Evolutionary conservation across 2,329 filamentous ascomycete species (phyloP).

Genomic region (Colletotrichum godetiae): DNA sequence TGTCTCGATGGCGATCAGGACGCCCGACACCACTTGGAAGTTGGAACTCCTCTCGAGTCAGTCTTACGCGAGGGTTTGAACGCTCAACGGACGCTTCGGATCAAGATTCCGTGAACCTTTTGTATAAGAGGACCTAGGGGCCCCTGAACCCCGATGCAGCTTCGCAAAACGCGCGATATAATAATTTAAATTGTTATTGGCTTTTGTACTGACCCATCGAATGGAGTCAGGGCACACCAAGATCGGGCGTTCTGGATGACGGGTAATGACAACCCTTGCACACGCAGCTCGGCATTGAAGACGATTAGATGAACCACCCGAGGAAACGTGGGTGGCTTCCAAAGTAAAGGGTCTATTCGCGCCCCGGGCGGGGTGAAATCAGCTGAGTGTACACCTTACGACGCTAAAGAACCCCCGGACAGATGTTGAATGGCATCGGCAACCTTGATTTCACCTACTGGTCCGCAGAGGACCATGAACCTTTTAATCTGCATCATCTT

Average conservation of each 20-base stretch:
- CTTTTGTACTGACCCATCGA: not conserved
- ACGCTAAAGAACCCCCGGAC: not conserved
- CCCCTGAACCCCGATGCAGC: not conserved
- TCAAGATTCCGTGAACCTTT: constrained; percentile 20
- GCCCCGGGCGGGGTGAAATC: not conserved
- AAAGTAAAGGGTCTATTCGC: not conserved
- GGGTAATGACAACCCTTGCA: not conserved
- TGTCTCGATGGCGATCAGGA: not conserved
- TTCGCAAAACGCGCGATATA: not conserved
- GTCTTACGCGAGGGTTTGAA: not conserved
- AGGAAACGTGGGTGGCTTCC: not conserved
- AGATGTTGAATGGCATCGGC: not conserved
- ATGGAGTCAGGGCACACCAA: not conserved
- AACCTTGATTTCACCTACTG: not conserved
- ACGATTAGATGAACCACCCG: not conserved
- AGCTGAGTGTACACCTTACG: constrained; percentile 11
- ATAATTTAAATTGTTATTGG: not conserved
- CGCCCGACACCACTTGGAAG: constrained; percentile 1
- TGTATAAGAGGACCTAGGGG: constrained; percentile 10
- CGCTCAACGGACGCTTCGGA: constrained; percentile 2
- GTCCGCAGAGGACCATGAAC: not conserved
- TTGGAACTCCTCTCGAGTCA: constrained; percentile 3
- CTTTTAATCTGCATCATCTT: not conserved
- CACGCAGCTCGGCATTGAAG: not conserved
- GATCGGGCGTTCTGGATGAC: not conserved